Percentiles rank a stretch among this genome's conserved stretches.
These are phyloP conservation scores for Globisporangium nodosum DNA, from an alignment of 352 stramenopile species.

Conservation along the genomic window DNA sequence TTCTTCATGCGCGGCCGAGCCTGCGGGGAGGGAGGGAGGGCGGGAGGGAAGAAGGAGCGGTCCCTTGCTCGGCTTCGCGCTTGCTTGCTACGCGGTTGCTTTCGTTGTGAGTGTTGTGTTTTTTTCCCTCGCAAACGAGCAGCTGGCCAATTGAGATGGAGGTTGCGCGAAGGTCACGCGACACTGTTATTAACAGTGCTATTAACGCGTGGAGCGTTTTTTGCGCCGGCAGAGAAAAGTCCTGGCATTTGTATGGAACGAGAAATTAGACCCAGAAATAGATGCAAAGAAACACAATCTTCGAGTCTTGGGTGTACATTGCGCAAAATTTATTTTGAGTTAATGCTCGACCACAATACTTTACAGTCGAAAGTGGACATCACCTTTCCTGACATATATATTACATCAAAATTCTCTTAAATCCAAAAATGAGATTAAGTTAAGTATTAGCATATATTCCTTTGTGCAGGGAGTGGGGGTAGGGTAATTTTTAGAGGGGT, in stretches of 20 bases:
- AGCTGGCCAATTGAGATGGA: neutral
- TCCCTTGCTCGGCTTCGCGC: neutral
- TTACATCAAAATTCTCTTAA: too few species aligned
- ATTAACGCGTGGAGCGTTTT: neutral
- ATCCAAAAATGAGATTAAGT: too few species aligned
- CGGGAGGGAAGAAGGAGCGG: neutral
- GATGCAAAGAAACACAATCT: neutral
- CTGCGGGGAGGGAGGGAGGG: neutral
- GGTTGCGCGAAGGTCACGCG: neutral
- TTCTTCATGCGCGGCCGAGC: conserved; percentile 9
- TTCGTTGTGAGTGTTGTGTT: conserved; percentile 3
- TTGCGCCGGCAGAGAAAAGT: neutral
- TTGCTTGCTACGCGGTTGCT: conserved; percentile 8
- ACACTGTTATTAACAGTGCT: neutral
- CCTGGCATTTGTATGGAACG: neutral
- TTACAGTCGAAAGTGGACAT: too few species aligned
- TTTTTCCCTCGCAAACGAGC: neutral
- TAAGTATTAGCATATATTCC: too few species aligned
- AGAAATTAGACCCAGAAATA: conserved; percentile 1
- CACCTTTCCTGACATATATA: too few species aligned
- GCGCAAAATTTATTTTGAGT: too few species aligned
- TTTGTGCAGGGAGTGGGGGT: too few species aligned
- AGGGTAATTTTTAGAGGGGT: too few species aligned
- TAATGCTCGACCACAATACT: too few species aligned
- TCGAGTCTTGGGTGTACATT: neutral